Conservation (phyloP, 129 eudicot species). For the Calendula officinalis region DNA sequence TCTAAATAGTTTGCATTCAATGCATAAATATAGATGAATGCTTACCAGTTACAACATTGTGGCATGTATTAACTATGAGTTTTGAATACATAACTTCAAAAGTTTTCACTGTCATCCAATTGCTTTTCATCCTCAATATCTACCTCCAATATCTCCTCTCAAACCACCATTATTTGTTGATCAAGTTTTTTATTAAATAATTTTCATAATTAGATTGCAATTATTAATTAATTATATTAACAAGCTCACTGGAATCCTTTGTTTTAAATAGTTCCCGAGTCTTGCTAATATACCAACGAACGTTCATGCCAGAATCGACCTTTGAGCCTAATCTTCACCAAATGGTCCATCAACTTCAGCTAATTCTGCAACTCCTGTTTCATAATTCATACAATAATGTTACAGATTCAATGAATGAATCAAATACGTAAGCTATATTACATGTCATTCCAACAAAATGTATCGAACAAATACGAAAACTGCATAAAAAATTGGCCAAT, state of each 20-base stretch:
- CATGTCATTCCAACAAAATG: conserved; percentile 89
- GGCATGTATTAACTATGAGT: conserved; percentile 1
- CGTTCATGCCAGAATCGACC: conserved; percentile 90
- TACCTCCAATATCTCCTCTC: conserved; percentile 82
- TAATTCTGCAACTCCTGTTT: conserved; percentile 72
- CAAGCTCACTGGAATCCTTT: conserved; percentile 72
- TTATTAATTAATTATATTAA: too few relatives aligned
- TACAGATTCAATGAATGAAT: background rate
- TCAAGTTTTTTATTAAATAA: too few relatives aligned
- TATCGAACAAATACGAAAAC: conserved; percentile 79
- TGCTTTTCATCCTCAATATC: conserved; percentile 94
- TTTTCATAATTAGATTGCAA: too few relatives aligned
- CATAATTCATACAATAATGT: conserved; percentile 2
- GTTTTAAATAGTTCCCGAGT: conserved; percentile 81
- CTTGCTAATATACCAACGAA: conserved; percentile 60
- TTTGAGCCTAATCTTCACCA: conserved; percentile 77
- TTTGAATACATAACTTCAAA: conserved; percentile 28
- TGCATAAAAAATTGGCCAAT: conserved; percentile 34
- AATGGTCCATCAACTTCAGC: conserved; percentile 85
- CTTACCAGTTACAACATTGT: conserved; percentile 24
- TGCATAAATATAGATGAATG: background rate
- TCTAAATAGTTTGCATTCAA: conserved; percentile 4
- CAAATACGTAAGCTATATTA: conserved; percentile 13
- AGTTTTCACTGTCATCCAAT: conserved; percentile 83
- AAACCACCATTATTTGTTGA: background rate